phyloP scores from a whole-genome alignment of 2,329 filamentous ascomycete species.

The Hypoxylon sp. region DNA sequence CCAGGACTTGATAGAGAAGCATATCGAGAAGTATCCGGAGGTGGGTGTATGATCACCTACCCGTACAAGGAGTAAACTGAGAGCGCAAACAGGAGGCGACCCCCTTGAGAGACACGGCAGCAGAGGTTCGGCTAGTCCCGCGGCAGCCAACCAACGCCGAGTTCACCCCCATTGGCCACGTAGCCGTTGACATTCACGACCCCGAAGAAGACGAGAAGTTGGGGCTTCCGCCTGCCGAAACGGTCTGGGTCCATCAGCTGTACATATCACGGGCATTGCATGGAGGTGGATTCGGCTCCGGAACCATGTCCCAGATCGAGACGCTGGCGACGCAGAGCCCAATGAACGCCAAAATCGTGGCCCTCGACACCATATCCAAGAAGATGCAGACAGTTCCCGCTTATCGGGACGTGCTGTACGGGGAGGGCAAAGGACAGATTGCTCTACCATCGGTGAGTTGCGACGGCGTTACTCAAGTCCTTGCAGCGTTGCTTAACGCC shows the following conservation, averaged over 20 bases:
- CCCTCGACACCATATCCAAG: conserved; percentile 48
- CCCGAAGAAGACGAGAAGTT: conserved; percentile 44
- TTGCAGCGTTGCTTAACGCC: conserved; percentile 12
- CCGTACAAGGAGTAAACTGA: background rate
- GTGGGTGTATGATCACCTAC: conserved; percentile 34
- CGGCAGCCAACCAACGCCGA: conserved; percentile 42
- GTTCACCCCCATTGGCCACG: conserved; percentile 53
- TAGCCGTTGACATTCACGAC: conserved; percentile 48
- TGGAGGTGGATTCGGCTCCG: conserved; percentile 47
- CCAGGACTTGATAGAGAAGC: conserved; percentile 44
- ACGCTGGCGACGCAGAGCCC: conserved; percentile 44
- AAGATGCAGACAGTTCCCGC: conserved; percentile 43
- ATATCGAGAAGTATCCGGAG: conserved; percentile 44
- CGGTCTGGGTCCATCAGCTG: conserved; percentile 51
- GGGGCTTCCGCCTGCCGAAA: conserved; percentile 42
- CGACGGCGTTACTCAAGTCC: background rate
- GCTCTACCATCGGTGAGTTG: conserved; percentile 41
- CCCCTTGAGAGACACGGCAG: conserved; percentile 48
- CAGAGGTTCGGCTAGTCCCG: conserved; percentile 39
- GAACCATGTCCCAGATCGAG: conserved; percentile 49
- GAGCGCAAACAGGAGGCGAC: conserved; percentile 42
- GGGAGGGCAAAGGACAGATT: conserved; percentile 38
- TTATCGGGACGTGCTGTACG: conserved; percentile 39
- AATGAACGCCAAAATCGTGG: conserved; percentile 46
- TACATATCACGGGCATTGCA: conserved; percentile 53